These are phyloP conservation scores for Xylariaceae sp. DNA, from an alignment of 2,329 filamentous ascomycete species.

Conservation along the genomic window DNA sequence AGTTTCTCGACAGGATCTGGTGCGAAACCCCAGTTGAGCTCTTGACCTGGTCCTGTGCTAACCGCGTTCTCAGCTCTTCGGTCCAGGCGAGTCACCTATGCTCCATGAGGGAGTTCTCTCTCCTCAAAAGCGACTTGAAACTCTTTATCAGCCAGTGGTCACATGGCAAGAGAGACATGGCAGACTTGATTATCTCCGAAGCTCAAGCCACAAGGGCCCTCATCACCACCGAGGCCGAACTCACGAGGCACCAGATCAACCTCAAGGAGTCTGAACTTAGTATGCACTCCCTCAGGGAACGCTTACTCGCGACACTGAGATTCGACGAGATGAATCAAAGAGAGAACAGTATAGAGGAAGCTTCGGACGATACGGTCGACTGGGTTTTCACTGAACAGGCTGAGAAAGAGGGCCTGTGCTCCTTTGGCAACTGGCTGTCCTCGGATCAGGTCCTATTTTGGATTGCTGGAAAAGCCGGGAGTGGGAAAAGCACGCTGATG, in stretches of 20 bases:
- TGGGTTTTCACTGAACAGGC: slow-evolving; percentile 1
- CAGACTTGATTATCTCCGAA: slow-evolving; percentile 5
- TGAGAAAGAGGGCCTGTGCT: neutral
- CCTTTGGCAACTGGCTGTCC: slow-evolving; percentile 10
- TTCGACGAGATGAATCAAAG: slow-evolving; percentile 15
- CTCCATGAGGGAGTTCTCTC: slow-evolving; percentile 2
- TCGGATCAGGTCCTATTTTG: slow-evolving; percentile 14
- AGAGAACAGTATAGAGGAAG: slow-evolving; percentile 11
- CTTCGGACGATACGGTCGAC: slow-evolving; percentile 7
- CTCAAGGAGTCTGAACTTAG: neutral
- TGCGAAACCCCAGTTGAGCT: slow-evolving; percentile 1
- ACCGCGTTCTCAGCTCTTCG: slow-evolving; percentile 7
- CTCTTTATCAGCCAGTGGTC: slow-evolving; percentile 12
- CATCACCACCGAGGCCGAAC: slow-evolving; percentile 6
- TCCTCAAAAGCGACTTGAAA: slow-evolving; percentile 4
- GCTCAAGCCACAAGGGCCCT: slow-evolving; percentile 6
- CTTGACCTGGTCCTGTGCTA: neutral
- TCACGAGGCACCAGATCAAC: slow-evolving; percentile 2
- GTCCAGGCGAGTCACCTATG: slow-evolving; percentile 6
- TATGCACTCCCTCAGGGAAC: slow-evolving; percentile 1
- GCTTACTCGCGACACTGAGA: slow-evolving; percentile 10
- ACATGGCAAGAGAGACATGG: slow-evolving; percentile 9
- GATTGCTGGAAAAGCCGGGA: slow-evolving; percentile 20
- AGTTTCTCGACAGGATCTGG: slow-evolving; percentile 13
- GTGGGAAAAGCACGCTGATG: slow-evolving; percentile 20